Percentiles rank a stretch among this genome's conserved stretches.
Conservation (phyloP, 129 eudicot species). For the Artemisia tridentata region DNA sequence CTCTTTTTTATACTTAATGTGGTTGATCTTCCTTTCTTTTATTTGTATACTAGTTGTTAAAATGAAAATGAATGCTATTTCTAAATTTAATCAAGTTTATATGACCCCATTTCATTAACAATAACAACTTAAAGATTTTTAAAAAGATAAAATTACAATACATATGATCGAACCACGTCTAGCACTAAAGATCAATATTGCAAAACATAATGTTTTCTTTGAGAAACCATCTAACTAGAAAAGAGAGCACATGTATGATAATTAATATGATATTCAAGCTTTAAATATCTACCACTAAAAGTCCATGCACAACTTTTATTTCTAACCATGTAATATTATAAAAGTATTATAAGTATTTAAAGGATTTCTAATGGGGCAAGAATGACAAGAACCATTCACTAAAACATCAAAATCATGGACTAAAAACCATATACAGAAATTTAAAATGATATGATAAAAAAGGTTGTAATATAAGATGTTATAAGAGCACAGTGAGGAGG, state of each 20-base stretch:
- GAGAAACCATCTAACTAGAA: not conserved
- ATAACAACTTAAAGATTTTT: no score
- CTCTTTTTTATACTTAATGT: slow-evolving; percentile 27
- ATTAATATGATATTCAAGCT: not conserved
- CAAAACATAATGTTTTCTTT: no score
- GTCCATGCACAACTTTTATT: not conserved
- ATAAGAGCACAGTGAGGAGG: no score
- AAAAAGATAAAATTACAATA: no score
- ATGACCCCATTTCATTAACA: not conserved
- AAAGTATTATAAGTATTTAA: not conserved
- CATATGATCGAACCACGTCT: no score
- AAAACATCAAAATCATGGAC: slow-evolving; percentile 20
- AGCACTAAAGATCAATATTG: no score
- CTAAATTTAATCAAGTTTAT: no score
- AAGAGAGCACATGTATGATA: not conserved
- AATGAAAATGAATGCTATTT: not conserved
- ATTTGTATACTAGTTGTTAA: not conserved
- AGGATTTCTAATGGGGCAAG: not conserved
- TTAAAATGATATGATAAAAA: not conserved
- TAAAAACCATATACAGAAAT: slow-evolving; percentile 18
- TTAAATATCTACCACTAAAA: not conserved
- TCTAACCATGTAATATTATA: not conserved
- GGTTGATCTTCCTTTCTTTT: slow-evolving; percentile 8
- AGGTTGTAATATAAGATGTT: no score
- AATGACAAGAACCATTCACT: slow-evolving; percentile 18